Evolutionary conservation across 2,329 filamentous ascomycete species (phyloP).

Genomic region (Biscogniauxia sp.): DNA sequence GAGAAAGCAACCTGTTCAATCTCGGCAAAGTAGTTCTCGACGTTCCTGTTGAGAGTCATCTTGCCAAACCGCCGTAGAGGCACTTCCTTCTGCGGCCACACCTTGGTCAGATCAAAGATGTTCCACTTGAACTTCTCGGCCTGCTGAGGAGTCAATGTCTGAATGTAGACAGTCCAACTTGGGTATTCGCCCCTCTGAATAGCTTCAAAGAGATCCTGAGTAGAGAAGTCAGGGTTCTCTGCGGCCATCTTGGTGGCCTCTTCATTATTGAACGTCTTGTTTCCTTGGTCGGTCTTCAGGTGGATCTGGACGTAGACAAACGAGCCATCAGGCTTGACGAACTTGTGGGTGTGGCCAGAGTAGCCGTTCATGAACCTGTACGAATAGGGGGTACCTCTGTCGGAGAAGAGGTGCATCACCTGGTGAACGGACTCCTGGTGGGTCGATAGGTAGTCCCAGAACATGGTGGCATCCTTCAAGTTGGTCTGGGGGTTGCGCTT

Average conservation of each 20-base stretch:
- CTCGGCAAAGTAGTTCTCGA: constrained; percentile 66
- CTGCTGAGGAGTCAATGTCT: constrained; percentile 54
- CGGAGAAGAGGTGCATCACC: constrained; percentile 64
- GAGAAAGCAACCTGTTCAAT: constrained; percentile 70
- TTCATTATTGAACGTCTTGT: constrained; percentile 55
- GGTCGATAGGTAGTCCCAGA: constrained; percentile 63
- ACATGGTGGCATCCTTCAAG: constrained; percentile 54
- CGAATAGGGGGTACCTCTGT: constrained; percentile 63
- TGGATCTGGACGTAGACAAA: constrained; percentile 67
- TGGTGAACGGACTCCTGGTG: constrained; percentile 63
- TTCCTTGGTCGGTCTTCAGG: constrained; percentile 60
- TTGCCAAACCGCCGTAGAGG: constrained; percentile 60
- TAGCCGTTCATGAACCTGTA: constrained; percentile 67
- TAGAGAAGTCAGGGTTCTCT: constrained; percentile 53
- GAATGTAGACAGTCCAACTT: constrained; percentile 63
- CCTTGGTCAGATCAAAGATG: constrained; percentile 67
- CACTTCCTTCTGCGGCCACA: constrained; percentile 63
- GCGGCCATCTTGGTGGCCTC: constrained; percentile 54
- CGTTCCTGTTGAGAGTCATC: constrained; percentile 63
- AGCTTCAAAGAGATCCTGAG: constrained; percentile 61
- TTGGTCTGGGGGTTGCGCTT: constrained; percentile 69
- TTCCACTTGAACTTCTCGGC: constrained; percentile 50
- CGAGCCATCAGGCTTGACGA: constrained; percentile 61
- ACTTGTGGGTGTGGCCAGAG: constrained; percentile 67
- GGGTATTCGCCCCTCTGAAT: constrained; percentile 60